These are phyloP conservation scores for Ziziphus jujuba DNA, from an alignment of 306 rosid genomes.

Conservation along the genomic window DNA sequence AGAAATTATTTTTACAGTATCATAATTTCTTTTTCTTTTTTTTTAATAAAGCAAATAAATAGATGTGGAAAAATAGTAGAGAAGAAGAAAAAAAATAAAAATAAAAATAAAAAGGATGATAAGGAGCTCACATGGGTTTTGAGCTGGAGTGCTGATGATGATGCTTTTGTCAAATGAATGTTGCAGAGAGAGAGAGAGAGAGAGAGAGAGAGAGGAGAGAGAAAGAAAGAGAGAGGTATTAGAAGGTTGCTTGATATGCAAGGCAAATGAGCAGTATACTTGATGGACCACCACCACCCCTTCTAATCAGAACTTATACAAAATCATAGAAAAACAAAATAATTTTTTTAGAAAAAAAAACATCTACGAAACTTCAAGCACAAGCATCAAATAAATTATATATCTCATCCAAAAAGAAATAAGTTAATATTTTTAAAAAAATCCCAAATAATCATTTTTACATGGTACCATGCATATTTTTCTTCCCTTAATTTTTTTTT, in stretches of 20 bases:
- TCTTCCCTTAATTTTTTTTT: too few species aligned
- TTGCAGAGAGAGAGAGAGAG: slow-evolving; percentile 36
- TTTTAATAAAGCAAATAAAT: slow-evolving; percentile 1
- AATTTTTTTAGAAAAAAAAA: not conserved
- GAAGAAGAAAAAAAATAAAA: slow-evolving; percentile 11
- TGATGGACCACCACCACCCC: slow-evolving; percentile 93
- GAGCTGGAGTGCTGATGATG: slow-evolving; percentile 80
- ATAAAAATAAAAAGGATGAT: slow-evolving; percentile 45
- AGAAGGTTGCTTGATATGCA: slow-evolving; percentile 79
- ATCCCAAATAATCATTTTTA: slow-evolving; percentile 9
- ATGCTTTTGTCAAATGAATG: slow-evolving; percentile 90
- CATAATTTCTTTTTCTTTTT: too few species aligned
- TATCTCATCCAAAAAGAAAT: slow-evolving; percentile 17
- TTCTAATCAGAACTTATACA: slow-evolving; percentile 41
- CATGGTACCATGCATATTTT: slow-evolving; percentile 3
- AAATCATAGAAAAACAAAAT: slow-evolving; percentile 14
- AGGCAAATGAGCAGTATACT: slow-evolving; percentile 78
- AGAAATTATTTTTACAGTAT: too few species aligned
- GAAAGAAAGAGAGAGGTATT: slow-evolving; percentile 27
- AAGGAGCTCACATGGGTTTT: slow-evolving; percentile 72
- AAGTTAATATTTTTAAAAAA: not conserved
- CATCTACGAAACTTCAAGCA: slow-evolving; percentile 38
- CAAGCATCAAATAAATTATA: slow-evolving; percentile 44
- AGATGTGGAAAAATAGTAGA: not conserved
- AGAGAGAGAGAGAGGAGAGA: slow-evolving; percentile 25